These are phyloP conservation scores for Arthromyces matolae DNA, from an alignment of 768 basidiomycete genomes.

Conservation along the genomic window DNA sequence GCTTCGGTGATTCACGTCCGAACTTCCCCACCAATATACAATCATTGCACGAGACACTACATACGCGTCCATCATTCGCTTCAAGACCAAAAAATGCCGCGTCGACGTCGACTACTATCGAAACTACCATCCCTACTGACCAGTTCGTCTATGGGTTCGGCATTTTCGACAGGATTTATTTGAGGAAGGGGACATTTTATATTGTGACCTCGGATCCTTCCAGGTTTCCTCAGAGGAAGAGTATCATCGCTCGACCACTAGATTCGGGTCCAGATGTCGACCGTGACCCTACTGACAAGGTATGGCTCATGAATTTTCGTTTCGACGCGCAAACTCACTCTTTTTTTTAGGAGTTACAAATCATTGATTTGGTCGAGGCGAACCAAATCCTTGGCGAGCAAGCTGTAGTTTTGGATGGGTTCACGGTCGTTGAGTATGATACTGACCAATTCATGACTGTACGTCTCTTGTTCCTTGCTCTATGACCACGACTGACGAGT, in stretches of 20 bases:
- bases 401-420: constrained; percentile 15
- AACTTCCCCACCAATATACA: not conserved
- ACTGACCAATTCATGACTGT: constrained; percentile 23
- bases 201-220: constrained; percentile 45
- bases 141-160: constrained; percentile 66
- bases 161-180: constrained; percentile 68
- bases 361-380: constrained; percentile 16
- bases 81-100: not conserved
- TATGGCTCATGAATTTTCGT: not conserved
- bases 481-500: not conserved
- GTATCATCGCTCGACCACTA: constrained; percentile 37
- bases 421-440: constrained; percentile 20
- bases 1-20: not conserved
- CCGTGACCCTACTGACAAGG: constrained; percentile 29
- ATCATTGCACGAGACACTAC: not conserved
- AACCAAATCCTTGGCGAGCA: constrained; percentile 14
- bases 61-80: too few relatives aligned
- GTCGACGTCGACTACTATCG: constrained; percentile 8
- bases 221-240: constrained; percentile 41
- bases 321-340: not conserved
- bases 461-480: not conserved
- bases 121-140: constrained; percentile 27
- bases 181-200: constrained; percentile 71
- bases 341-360: constrained; percentile 15
- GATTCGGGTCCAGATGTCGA: constrained; percentile 20